Percentiles rank a stretch among this genome's conserved stretches.
phyloP scores from a whole-genome alignment of 805 yeast genomes.

The Zygoascus bituminiphila region DNA sequence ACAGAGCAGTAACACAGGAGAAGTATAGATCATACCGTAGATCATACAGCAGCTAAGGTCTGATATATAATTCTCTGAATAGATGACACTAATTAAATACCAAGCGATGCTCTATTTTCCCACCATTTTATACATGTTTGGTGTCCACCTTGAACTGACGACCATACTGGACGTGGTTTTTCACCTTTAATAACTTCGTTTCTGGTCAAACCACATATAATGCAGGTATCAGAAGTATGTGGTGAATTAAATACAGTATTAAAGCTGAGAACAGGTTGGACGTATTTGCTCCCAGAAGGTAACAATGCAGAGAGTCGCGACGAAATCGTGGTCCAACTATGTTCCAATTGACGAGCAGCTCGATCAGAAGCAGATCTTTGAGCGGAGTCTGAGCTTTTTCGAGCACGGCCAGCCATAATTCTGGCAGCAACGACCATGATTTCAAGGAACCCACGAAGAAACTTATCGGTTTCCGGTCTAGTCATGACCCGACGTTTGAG shows the following conservation, averaged over 20 bases:
- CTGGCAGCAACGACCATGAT: conserved; percentile 15
- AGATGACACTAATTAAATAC: too few species aligned
- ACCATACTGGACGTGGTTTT: conserved; percentile 13
- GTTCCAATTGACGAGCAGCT: conserved; percentile 17
- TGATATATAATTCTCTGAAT: too few species aligned
- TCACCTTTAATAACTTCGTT: conserved; percentile 17
- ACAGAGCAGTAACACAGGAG: too few species aligned
- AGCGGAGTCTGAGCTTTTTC: conserved; percentile 8
- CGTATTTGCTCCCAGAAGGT: conserved; percentile 1
- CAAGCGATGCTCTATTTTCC: too few species aligned
- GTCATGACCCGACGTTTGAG: conserved; percentile 18
- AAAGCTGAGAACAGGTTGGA: conserved; percentile 12
- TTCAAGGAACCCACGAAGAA: conserved; percentile 18
- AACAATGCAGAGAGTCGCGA: conserved; percentile 14
- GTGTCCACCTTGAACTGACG: conserved; percentile 13
- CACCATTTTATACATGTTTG: conserved; percentile 17
- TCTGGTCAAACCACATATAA: conserved; percentile 20
- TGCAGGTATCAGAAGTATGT: conserved; percentile 9
- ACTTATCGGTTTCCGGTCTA: conserved; percentile 15
- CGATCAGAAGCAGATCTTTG: conserved; percentile 13
- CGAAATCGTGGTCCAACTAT: conserved; percentile 16
- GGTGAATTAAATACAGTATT: conserved; percentile 8
- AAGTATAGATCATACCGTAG: too few species aligned
- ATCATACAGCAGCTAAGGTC: too few species aligned
- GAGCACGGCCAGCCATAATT: conserved; percentile 21